A percentile compares a stretch with the other conserved stretches of the same genome.
Conservation (phyloP, 2,329 filamentous ascomycete species). For the Microcyclospora tardicrescens region DNA sequence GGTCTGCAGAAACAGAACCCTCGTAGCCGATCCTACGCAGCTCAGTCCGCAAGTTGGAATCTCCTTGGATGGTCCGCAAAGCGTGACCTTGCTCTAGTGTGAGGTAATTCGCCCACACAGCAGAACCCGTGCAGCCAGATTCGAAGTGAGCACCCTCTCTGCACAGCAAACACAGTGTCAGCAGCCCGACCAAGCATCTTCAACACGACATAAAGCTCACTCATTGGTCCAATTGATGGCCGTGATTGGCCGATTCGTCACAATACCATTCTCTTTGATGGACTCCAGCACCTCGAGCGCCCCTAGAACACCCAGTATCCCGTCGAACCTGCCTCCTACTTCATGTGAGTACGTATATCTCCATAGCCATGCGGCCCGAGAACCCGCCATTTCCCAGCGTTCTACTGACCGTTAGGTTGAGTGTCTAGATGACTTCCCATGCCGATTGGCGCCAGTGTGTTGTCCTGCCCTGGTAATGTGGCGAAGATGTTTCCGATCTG, state of each 20-base stretch:
- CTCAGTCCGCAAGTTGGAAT: constrained; percentile 14
- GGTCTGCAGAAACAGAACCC: constrained; percentile 10
- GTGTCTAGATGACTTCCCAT: constrained; percentile 14
- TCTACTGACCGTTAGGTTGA: too few relatives aligned
- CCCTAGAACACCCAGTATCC: constrained; percentile 14
- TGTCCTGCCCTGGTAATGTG: constrained; percentile 9
- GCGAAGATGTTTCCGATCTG: constrained; percentile 13
- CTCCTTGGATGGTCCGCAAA: constrained; percentile 4
- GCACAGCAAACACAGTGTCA: too few relatives aligned
- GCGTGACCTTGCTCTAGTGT: constrained; percentile 16
- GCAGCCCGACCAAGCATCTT: too few relatives aligned
- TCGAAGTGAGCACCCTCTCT: constrained; percentile 10
- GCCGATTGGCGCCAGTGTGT: constrained; percentile 15
- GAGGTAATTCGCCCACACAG: constrained; percentile 10
- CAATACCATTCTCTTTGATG: constrained; percentile 21
- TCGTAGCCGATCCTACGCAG: constrained; percentile 21
- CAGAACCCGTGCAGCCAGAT: constrained; percentile 3
- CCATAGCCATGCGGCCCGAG: too few relatives aligned
- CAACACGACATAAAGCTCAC: too few relatives aligned
- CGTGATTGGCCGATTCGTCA: constrained; percentile 11
- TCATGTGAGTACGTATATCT: too few relatives aligned
- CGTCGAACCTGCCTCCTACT: constrained; percentile 17
- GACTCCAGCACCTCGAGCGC: constrained; percentile 26
- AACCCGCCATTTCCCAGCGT: too few relatives aligned
- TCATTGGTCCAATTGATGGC: constrained; percentile 18